Evolutionary conservation across 164 flowering plant species (phyloP).

Genomic region (Dillenia turbinata): DNA sequence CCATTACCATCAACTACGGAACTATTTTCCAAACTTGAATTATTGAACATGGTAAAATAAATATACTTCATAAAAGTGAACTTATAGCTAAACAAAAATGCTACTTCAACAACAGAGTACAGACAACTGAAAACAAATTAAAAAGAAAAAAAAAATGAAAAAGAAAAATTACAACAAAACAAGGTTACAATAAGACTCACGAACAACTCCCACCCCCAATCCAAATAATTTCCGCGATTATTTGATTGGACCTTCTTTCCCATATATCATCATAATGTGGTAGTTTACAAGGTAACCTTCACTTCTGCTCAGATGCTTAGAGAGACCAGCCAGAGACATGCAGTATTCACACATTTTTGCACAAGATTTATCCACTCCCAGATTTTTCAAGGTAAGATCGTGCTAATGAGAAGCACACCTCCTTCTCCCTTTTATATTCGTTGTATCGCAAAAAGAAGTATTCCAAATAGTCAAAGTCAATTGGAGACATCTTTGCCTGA

Average conservation of each 20-base stretch:
- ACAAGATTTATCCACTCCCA: neutral
- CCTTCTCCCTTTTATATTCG: constrained; percentile 72
- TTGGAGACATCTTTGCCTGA: constrained; percentile 90
- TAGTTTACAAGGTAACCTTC: constrained; percentile 17
- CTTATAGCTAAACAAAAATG: no score
- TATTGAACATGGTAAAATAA: no score
- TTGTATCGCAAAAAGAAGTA: constrained; percentile 90
- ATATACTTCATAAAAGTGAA: no score
- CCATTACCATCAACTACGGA: no score
- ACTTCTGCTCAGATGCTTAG: constrained; percentile 9
- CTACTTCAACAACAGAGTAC: no score
- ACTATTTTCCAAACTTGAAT: no score
- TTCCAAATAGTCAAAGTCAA: constrained; percentile 81
- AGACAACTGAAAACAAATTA: no score
- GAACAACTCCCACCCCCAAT: no score
- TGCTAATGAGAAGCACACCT: constrained; percentile 39
- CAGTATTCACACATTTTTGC: neutral
- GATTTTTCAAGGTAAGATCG: constrained; percentile 36
- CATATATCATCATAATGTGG: constrained; percentile 14
- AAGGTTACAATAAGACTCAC: no score
- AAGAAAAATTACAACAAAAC: no score
- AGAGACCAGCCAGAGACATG: neutral
- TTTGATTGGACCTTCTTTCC: neutral
- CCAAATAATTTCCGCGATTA: no score
- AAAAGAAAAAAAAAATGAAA: no score